phyloP scores from a whole-genome alignment of 768 basidiomycete genomes.

The Suillus cothurnatus region DNA sequence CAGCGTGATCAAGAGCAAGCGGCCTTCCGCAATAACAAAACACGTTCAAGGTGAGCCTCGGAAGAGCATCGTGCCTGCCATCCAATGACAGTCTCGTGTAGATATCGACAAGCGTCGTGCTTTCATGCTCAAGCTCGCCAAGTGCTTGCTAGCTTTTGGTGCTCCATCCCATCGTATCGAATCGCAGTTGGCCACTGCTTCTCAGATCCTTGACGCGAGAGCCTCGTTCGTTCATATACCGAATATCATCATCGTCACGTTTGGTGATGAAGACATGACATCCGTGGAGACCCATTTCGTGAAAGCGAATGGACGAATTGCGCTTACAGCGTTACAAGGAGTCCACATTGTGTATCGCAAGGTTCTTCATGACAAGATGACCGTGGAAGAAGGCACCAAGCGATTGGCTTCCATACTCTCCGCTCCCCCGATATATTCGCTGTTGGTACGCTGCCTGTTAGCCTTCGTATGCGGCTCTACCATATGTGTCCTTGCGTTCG shows the following conservation, averaged over 20 bases:
- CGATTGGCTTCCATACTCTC: constrained; percentile 65
- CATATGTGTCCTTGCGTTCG: constrained; percentile 83
- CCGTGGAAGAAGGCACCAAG: constrained; percentile 69
- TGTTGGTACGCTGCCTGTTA: constrained; percentile 66
- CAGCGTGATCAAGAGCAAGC: constrained; percentile 33
- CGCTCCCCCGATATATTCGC: constrained; percentile 67
- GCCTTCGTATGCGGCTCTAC: constrained; percentile 79
- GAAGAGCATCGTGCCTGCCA: neutral
- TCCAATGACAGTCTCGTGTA: constrained; percentile 21
- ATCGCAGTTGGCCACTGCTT: constrained; percentile 81
- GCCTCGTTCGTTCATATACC: constrained; percentile 87
- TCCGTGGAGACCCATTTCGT: constrained; percentile 85
- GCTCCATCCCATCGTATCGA: constrained; percentile 95
- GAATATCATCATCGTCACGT: constrained; percentile 76
- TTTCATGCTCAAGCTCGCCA: constrained; percentile 85
- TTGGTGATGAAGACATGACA: constrained; percentile 72
- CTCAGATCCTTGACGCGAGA: constrained; percentile 74
- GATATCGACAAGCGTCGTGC: constrained; percentile 55
- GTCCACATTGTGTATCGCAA: constrained; percentile 85
- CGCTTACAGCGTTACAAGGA: constrained; percentile 77
- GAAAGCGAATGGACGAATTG: constrained; percentile 77
- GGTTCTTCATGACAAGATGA: constrained; percentile 83
- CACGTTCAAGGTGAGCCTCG: constrained; percentile 48
- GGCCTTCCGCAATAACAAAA: constrained; percentile 39
- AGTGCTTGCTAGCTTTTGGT: constrained; percentile 88